Evolutionary conservation across 139 green algal genomes (phyloP).

Genomic region (Nannochloris sp.): DNA sequence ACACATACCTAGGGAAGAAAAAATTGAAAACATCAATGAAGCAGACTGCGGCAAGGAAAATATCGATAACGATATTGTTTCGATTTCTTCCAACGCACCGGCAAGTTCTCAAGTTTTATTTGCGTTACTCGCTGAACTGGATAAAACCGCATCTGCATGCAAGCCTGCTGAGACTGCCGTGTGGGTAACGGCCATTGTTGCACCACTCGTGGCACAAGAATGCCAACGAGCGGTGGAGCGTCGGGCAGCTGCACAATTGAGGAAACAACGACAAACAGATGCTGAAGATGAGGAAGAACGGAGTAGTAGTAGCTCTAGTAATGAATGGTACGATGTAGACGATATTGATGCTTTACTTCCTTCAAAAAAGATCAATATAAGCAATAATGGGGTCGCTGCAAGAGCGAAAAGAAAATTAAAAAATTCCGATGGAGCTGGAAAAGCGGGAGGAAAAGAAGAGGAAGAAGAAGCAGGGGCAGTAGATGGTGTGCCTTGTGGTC

Average conservation of each 20-base stretch:
- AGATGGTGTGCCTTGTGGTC: not conserved
- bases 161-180: conserved; percentile 5
- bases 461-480: not conserved
- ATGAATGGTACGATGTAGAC: too few relatives aligned
- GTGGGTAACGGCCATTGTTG: conserved; percentile 21
- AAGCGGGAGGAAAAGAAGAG: not conserved
- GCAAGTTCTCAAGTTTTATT: conserved; percentile 1
- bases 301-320: too few relatives aligned
- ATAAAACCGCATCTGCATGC: not conserved
- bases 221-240: not conserved
- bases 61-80: not conserved
- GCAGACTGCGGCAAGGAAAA: too few relatives aligned
- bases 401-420: not conserved
- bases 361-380: too few relatives aligned
- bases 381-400: not conserved
- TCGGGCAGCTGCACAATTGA: too few relatives aligned
- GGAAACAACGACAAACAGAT: too few relatives aligned
- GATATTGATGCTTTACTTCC: too few relatives aligned
- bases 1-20: not conserved
- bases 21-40: not conserved
- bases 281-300: too few relatives aligned
- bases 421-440: not conserved
- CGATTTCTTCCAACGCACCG: too few relatives aligned
- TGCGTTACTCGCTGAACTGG: not conserved
- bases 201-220: conserved; percentile 13